Conservation (phyloP, 2,329 filamentous ascomycete species). For the Lasiodiplodia gonubiensis region DNA sequence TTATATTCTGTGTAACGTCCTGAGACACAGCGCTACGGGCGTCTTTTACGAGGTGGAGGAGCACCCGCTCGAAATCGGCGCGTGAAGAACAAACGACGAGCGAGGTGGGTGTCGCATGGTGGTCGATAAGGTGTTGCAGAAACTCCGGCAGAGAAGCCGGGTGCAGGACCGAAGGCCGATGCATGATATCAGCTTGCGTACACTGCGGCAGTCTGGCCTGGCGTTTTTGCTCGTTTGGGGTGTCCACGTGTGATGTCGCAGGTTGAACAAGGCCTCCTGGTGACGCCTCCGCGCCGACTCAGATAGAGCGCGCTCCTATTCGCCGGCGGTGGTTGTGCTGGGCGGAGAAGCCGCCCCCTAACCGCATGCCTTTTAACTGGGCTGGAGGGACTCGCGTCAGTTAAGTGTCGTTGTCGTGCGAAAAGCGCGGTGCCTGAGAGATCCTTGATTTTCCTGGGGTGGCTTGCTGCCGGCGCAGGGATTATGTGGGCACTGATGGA, state of each 20-base stretch:
- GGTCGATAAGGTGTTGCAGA: slow-evolving; percentile 65
- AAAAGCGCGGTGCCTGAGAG: neutral
- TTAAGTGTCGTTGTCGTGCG: neutral
- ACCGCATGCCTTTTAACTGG: neutral
- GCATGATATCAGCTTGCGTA: slow-evolving; percentile 3
- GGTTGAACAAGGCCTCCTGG: slow-evolving; percentile 20
- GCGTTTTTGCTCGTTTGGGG: slow-evolving; percentile 6
- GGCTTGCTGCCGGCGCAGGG: slow-evolving; percentile 4
- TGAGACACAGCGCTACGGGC: slow-evolving; percentile 49
- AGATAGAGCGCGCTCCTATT: slow-evolving; percentile 10
- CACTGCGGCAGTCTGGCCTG: neutral
- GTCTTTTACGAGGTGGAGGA: slow-evolving; percentile 42
- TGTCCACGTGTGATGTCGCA: slow-evolving; percentile 23
- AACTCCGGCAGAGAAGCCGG: slow-evolving; percentile 55
- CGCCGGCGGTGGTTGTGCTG: slow-evolving; percentile 11
- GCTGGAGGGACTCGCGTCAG: neutral
- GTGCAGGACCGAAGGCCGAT: slow-evolving; percentile 36
- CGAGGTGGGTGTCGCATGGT: slow-evolving; percentile 64
- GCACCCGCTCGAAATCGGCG: slow-evolving; percentile 66
- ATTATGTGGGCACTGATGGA: slow-evolving; percentile 22
- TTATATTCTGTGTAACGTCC: neutral
- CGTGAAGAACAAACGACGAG: slow-evolving; percentile 74
- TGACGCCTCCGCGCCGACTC: slow-evolving; percentile 8
- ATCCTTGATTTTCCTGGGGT: neutral
- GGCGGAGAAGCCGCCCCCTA: neutral